phyloP scores from a whole-genome alignment of 2,329 filamentous ascomycete species.

The Dothidotthia symphoricarpi region DNA sequence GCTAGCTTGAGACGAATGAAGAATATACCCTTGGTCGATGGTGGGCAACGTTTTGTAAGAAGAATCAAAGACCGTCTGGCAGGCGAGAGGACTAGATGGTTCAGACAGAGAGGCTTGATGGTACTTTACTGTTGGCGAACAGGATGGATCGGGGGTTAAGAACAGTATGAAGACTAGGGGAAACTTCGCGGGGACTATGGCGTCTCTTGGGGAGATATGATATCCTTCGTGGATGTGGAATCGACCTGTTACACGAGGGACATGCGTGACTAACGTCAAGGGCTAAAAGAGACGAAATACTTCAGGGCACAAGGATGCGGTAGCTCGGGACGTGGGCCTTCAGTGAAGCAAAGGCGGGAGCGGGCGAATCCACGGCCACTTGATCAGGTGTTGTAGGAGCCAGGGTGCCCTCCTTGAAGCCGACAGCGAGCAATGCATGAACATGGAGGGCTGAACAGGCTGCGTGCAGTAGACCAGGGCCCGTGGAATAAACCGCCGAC shows the following conservation, averaged over 20 bases:
- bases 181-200: conserved; percentile 37
- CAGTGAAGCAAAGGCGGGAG: conserved; percentile 35
- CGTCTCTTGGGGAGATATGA: conserved; percentile 39
- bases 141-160: conserved; percentile 45
- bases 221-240: conserved; percentile 42
- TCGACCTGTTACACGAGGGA: conserved; percentile 41
- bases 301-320: conserved; percentile 40
- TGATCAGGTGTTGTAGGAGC: conserved; percentile 39
- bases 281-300: conserved; percentile 35
- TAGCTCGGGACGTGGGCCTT: conserved; percentile 44
- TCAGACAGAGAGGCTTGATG: conserved; percentile 42
- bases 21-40: conserved; percentile 26
- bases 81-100: conserved; percentile 41
- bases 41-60: conserved; percentile 35
- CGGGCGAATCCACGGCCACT: conserved; percentile 40
- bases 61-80: conserved; percentile 34
- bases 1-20: conserved; percentile 32
- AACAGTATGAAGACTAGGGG: conserved; percentile 36
- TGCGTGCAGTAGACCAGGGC: conserved; percentile 36
- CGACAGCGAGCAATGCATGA: conserved; percentile 37
- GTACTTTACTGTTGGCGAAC: conserved; percentile 41
- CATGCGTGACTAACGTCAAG: conserved; percentile 41
- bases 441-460: conserved; percentile 35
- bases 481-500: conserved; percentile 43
- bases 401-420: conserved; percentile 35